Percentiles rank a stretch among this genome's conserved stretches.
These are phyloP conservation scores for Mycena kentingensis DNA, from an alignment of 768 basidiomycete genomes.

Conservation along the genomic window DNA sequence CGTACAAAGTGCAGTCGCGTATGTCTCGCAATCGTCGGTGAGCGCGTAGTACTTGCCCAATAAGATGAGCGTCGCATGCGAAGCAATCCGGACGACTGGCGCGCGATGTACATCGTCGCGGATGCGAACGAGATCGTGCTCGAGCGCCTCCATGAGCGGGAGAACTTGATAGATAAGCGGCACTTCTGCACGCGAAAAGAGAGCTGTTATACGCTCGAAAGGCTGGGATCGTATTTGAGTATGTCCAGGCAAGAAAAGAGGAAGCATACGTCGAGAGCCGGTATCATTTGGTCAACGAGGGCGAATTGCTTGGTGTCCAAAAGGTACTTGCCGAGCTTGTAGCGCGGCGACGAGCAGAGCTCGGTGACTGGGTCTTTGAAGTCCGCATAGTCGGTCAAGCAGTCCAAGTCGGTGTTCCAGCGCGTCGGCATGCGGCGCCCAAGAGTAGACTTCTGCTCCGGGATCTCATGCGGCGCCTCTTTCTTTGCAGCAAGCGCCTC, in stretches of 20 bases:
- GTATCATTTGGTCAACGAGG: too few species aligned
- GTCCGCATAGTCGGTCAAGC: conserved; percentile 28
- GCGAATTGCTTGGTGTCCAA: too few species aligned
- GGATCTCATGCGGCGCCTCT: too few species aligned
- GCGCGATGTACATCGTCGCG: conserved; percentile 12
- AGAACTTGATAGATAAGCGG: too few species aligned
- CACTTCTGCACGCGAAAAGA: conserved; percentile 28
- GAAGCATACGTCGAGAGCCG: too few species aligned
- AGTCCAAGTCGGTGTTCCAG: conserved; percentile 35
- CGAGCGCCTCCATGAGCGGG: too few species aligned
- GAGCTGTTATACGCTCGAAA: too few species aligned
- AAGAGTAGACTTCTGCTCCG: conserved; percentile 22
- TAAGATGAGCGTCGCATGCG: conserved; percentile 14
- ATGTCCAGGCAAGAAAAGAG: too few species aligned
- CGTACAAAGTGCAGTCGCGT: conserved; percentile 26
- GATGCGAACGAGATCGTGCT: conserved; percentile 8
- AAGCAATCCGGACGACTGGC: conserved; percentile 9
- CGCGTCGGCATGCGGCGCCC: conserved; percentile 30
- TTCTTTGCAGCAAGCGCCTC: too few species aligned
- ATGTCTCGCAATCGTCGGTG: conserved; percentile 25
- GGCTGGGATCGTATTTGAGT: too few species aligned
- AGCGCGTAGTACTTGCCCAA: conserved; percentile 26
- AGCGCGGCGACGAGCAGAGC: too few species aligned
- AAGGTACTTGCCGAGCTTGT: too few species aligned
- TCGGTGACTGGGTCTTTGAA: conserved; percentile 27